Base-by-base conservation (phyloP, 2,329 filamentous ascomycete genomes). In the Scytalidium lignicola region DNA sequence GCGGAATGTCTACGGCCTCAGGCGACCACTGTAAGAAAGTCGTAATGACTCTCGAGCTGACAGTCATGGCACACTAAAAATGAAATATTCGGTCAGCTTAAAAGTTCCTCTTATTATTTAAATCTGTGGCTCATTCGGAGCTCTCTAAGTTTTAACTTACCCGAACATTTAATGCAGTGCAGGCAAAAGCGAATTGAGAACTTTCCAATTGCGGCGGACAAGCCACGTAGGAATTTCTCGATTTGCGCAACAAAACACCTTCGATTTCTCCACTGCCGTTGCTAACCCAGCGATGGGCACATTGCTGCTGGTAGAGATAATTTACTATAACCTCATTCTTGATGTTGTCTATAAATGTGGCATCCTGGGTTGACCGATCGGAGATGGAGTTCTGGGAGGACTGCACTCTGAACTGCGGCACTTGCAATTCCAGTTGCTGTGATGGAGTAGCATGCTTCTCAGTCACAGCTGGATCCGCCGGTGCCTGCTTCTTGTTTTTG, bases 271-370 rank as follows among this genome's bases (percentile, higher is more conserved):
- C 84, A 44, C 76, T 82, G 29, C 78, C 80, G 58, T 88, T 83
- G 26, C 80, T 80, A 17, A 90, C 82, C 87, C 87, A 90, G 29
- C 89, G 74, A 53, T 82, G 79, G 12, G 80, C 78, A 61, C 85
- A 89, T 68, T 90, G 86, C 64, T 90, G 85, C 65, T 90, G 86
- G 67, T 89, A 89, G 21, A 91, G 73, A 64, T 88, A 89, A 68
- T 88, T 90, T 52, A 88, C 85, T 86, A 90, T 90, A 52, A 90
- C 84, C 66, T 90, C 86, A 61, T 89, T 83, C 67, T 86, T 88
- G 67, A 89, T 86, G 53, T 88, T 85, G 52, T 88, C 83, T 9
- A 86, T 66, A 51, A 85, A 76, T 49, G 76, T 67, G 32, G 77
- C 80, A 61, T 75, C 80, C 43, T 66, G 66, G 15, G 67, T 65